A percentile compares a stretch with the other conserved stretches of the same genome.
These are phyloP conservation scores for Corchorus capsularis DNA, from an alignment of 345 rosid species.

Conservation along the genomic window DNA sequence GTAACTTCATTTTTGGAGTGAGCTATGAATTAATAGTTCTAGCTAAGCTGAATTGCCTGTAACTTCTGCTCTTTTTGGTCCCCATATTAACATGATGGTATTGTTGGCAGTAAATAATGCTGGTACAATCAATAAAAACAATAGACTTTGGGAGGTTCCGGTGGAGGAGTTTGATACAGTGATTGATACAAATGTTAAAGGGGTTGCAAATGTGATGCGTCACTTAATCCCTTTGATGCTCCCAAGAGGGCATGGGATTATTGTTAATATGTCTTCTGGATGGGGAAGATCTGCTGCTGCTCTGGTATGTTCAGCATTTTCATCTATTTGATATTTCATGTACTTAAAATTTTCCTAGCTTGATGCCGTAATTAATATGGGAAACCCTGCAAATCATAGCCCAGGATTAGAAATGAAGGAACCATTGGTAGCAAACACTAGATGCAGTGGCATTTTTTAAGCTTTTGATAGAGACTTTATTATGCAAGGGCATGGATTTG, in stretches of 20 bases:
- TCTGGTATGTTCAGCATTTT: constrained; percentile 48
- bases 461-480: not conserved
- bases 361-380: not conserved
- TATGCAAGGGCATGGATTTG: not conserved
- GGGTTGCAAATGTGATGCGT: constrained; percentile 78
- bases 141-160: constrained; percentile 93
- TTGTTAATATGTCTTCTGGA: constrained; percentile 92
- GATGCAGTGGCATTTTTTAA: not conserved
- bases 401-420: not conserved
- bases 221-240: constrained; percentile 90
- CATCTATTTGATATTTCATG: not conserved
- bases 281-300: constrained; percentile 99
- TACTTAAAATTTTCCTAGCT: not conserved
- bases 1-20: not conserved
- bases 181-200: constrained; percentile 88
- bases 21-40: not conserved
- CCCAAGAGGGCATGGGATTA: constrained; percentile 73
- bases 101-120: constrained; percentile 81
- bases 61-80: not conserved
- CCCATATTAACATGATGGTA: constrained; percentile 11
- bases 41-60: not conserved
- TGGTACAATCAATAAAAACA: constrained; percentile 86
- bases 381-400: not conserved
- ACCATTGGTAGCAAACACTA: not conserved
- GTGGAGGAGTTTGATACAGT: constrained; percentile 86